A percentile compares a stretch with the other conserved stretches of the same genome.
Evolutionary conservation across 2,329 filamentous ascomycete species (phyloP).

Genomic region (Sordariomycetes sp.): DNA sequence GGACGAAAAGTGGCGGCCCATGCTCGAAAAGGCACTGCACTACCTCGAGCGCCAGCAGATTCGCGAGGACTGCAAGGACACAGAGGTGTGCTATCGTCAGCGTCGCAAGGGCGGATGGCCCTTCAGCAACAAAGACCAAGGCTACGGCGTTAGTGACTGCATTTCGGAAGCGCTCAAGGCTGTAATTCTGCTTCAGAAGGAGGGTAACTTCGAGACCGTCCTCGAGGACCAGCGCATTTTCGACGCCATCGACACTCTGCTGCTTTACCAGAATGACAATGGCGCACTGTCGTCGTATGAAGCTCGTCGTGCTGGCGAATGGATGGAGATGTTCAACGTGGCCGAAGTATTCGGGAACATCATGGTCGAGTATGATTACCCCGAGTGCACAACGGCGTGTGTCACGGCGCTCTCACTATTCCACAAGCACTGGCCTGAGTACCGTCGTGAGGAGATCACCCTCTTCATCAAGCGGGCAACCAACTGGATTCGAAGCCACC

Average conservation of each 20-base stretch:
- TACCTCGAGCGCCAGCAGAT: slow-evolving; percentile 93
- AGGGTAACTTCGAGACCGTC: slow-evolving; percentile 63
- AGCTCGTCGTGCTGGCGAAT: slow-evolving; percentile 64
- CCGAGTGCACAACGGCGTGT: slow-evolving; percentile 92
- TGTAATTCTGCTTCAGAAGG: slow-evolving; percentile 74
- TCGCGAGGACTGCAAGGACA: slow-evolving; percentile 68
- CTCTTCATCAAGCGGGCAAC: slow-evolving; percentile 65
- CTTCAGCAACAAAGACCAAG: slow-evolving; percentile 86
- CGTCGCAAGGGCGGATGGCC: slow-evolving; percentile 90
- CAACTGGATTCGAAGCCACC: slow-evolving; percentile 71
- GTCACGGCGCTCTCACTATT: slow-evolving; percentile 83
- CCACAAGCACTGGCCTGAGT: slow-evolving; percentile 69
- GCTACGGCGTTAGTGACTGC: slow-evolving; percentile 93
- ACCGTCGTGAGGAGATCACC: slow-evolving; percentile 67
- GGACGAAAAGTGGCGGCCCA: slow-evolving; percentile 68
- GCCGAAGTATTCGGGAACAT: slow-evolving; percentile 95
- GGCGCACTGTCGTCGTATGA: slow-evolving; percentile 92
- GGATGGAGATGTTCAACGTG: slow-evolving; percentile 80
- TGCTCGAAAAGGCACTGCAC: slow-evolving; percentile 72
- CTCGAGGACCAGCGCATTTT: slow-evolving; percentile 71
- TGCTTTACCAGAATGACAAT: slow-evolving; percentile 81
- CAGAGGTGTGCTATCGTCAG: slow-evolving; percentile 79
- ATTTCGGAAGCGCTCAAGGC: slow-evolving; percentile 85
- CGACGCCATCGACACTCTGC: slow-evolving; percentile 81
- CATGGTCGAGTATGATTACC: slow-evolving; percentile 98